These are phyloP conservation scores for Haematococcus lacustris DNA, from an alignment of 139 green algal genomes.

Conservation along the genomic window DNA sequence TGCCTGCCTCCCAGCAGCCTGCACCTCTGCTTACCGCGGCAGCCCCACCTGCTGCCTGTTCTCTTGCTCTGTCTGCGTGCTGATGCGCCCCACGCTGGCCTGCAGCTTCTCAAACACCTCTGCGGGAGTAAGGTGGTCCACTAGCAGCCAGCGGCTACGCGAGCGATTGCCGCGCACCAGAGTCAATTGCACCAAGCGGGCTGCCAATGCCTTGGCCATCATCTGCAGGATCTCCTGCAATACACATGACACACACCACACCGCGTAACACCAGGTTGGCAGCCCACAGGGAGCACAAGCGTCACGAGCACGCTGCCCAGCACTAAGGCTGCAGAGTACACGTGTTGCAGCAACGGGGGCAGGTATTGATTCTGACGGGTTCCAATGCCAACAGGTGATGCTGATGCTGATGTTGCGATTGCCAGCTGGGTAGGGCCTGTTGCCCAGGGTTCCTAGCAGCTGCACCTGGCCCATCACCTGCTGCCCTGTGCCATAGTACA, in stretches of 20 bases:
- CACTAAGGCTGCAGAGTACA: not conserved
- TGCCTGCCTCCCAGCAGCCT: not conserved
- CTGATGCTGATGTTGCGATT: too few species aligned
- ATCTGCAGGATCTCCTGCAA: constrained; percentile 11
- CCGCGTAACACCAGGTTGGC: not conserved
- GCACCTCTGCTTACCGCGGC: too few species aligned
- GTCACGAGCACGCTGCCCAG: not conserved
- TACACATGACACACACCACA: not conserved
- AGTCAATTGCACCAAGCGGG: not conserved
- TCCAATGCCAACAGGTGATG: too few species aligned
- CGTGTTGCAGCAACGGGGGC: too few species aligned
- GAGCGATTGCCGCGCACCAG: not conserved
- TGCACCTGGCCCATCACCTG: too few species aligned
- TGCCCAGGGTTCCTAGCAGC: too few species aligned
- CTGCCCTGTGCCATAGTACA: too few species aligned
- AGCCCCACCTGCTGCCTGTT: not conserved
- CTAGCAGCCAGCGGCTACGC: not conserved
- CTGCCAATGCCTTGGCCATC: constrained; percentile 11
- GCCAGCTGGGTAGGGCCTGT: too few species aligned
- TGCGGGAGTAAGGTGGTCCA: constrained; percentile 4
- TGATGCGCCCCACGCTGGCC: constrained; percentile 6
- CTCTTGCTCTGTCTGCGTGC: not conserved
- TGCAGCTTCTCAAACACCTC: constrained; percentile 13
- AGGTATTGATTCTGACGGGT: too few species aligned
- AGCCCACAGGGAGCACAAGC: not conserved